Conservation (phyloP, 2,329 filamentous ascomycete species). For the Nemania sp. region DNA sequence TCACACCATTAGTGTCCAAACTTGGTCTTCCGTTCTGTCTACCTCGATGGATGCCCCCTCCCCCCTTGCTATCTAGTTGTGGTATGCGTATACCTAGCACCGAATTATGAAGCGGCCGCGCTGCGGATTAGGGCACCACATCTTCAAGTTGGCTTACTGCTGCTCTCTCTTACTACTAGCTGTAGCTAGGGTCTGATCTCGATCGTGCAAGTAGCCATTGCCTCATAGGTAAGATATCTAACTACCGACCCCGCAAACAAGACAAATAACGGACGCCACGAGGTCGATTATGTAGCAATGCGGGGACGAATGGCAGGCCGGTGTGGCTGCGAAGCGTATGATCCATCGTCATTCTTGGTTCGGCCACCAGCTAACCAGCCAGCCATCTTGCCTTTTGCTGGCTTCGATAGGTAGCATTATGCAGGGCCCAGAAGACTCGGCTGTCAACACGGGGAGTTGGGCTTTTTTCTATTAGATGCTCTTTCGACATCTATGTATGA, state of each 20-base stretch:
- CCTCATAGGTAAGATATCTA: background rate
- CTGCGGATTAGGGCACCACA: conserved; percentile 21
- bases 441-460: conserved; percentile 15
- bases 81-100: background rate
- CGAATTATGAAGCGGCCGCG: conserved; percentile 1
- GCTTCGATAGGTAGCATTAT: conserved; percentile 8
- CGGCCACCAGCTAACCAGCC: background rate
- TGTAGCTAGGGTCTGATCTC: conserved; percentile 16
- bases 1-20: conserved; percentile 8
- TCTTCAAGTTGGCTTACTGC: background rate
- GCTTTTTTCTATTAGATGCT: background rate
- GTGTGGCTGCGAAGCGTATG: conserved; percentile 1
- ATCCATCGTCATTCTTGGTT: background rate
- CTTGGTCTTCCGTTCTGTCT: background rate
- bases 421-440: conserved; percentile 10
- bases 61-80: background rate
- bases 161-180: no score
- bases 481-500: background rate
- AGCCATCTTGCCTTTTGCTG: conserved; percentile 17
- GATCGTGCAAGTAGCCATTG: conserved; percentile 26
- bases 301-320: conserved; percentile 36
- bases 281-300: conserved; percentile 31
- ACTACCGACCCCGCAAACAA: conserved; percentile 22
- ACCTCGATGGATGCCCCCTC: background rate
- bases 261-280: conserved; percentile 27